Base-by-base conservation (phyloP, 1,139 yeast genomes). In the Blastobotrys proliferans region DNA sequence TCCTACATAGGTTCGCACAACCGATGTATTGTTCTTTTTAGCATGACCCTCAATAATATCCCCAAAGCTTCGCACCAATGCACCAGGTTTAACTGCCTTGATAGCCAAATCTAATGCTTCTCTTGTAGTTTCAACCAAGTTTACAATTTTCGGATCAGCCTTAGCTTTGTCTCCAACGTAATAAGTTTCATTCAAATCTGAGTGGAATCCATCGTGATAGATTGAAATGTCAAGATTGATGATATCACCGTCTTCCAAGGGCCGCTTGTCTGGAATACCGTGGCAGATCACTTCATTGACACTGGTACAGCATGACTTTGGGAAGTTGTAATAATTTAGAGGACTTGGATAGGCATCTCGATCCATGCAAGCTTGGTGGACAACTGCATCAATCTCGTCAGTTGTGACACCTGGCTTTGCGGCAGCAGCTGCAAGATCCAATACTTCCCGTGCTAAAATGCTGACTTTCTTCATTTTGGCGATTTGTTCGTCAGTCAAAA, bases 291-390 rank as follows among this genome's bases (percentile, higher is more conserved):
- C 81, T 68, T 92, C 98, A 64, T 94, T 90, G 33, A 94, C 81
- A 5, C 97, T 87, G 1, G 97, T 87, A 68, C 98, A 94, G 36
- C 87, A 76, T 25, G 94, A 81, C 63, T 88, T 90, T 31, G 98
- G 97, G 69, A 80, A 94, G 64, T 87, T 85, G 69, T 83, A 92
- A 68, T 94, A 94, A 69, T 94, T 94, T 51, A 92, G 72, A 3
- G 99, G 96, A 13, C 96, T 86, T 20, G 99, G 99, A 62, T 94
- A 94, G 4, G 92, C 88, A 54, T 83, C 81, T 64, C 97, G 76
- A 64, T 86, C 87, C 60, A 90, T 70, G 53, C 95, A 84, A 57
- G 90, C 98, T 44, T 77, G 75, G 61, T 92, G 97, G 40, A 87
- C 87, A 52, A 90, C 75, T 38, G 73, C 80, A 63, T 94, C 98